Conservation (phyloP, 495 filamentous ascomycete species). For the Amniculicola lignicola region DNA sequence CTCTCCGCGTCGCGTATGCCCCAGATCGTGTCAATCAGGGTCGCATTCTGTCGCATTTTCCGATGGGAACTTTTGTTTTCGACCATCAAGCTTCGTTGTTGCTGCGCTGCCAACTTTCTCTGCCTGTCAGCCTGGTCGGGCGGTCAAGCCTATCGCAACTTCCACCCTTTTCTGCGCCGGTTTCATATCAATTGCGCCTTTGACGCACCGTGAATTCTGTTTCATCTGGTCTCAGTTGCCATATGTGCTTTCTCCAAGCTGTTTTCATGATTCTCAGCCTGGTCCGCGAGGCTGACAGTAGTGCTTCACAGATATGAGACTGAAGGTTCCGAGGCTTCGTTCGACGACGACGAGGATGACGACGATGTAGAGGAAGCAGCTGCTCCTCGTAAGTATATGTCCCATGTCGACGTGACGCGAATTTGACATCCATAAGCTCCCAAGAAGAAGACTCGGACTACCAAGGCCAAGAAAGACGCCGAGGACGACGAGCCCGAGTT, state of each 20-base stretch:
- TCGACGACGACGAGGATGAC: slow-evolving; percentile 34
- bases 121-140: slow-evolving; percentile 16
- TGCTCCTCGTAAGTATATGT: slow-evolving; percentile 29
- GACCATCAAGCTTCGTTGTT: slow-evolving; percentile 7
- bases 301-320: slow-evolving; percentile 32
- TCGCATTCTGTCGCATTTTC: slow-evolving; percentile 16
- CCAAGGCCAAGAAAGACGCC: slow-evolving; percentile 27
- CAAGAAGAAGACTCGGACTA: slow-evolving; percentile 25
- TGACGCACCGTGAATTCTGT: neutral
- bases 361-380: slow-evolving; percentile 26
- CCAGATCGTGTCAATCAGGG: slow-evolving; percentile 7
- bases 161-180: neutral
- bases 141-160: neutral
- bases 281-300: slow-evolving; percentile 22
- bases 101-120: neutral
- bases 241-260: neutral
- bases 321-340: slow-evolving; percentile 35
- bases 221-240: slow-evolving; percentile 1
- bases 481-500: slow-evolving; percentile 32
- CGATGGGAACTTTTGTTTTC: slow-evolving; percentile 13
- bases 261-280: neutral
- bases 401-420: neutral
- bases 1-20: slow-evolving; percentile 11
- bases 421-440: slow-evolving; percentile 21
- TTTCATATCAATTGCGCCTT: slow-evolving; percentile 1